Conservation (phyloP, 2,329 filamentous ascomycete genomes). For the Trichoderma endophyticum region DNA sequence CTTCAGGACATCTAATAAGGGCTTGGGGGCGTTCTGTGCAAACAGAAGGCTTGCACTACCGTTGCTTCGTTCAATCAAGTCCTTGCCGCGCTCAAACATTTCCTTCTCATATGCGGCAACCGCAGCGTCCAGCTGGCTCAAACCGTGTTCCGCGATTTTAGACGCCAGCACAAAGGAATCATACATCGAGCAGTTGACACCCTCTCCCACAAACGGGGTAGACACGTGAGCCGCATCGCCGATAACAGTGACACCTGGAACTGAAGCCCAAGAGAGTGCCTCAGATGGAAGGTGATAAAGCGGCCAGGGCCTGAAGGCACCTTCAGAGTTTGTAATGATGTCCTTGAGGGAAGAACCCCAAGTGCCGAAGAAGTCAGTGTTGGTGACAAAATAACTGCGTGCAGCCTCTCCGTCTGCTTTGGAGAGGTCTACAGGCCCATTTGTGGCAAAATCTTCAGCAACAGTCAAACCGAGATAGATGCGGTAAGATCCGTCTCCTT, state of each 20-base stretch:
- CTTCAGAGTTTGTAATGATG: conserved; percentile 3
- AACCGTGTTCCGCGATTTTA: neutral
- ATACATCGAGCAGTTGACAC: conserved; percentile 13
- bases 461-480: neutral
- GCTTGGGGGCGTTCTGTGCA: neutral
- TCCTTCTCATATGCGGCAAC: conserved; percentile 4
- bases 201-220: conserved; percentile 10
- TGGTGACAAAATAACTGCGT: neutral
- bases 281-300: neutral
- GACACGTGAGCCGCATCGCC: conserved; percentile 6
- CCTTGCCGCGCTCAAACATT: conserved; percentile 6
- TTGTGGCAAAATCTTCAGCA: neutral
- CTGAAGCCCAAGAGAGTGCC: neutral
- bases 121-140: neutral
- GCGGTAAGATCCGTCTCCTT: neutral
- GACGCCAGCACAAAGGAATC: neutral
- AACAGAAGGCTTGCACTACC: neutral
- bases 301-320: neutral
- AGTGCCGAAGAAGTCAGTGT: neutral
- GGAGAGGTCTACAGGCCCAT: neutral
- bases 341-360: neutral
- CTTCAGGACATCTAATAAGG: neutral
- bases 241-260: neutral
- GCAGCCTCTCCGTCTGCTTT: neutral
- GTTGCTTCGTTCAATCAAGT: conserved; percentile 5